Evolutionary conservation across 768 basidiomycete species (phyloP), one percentile per base, ranked within the genome.

Genomic region (Leucocoprinus leucothites): DNA sequence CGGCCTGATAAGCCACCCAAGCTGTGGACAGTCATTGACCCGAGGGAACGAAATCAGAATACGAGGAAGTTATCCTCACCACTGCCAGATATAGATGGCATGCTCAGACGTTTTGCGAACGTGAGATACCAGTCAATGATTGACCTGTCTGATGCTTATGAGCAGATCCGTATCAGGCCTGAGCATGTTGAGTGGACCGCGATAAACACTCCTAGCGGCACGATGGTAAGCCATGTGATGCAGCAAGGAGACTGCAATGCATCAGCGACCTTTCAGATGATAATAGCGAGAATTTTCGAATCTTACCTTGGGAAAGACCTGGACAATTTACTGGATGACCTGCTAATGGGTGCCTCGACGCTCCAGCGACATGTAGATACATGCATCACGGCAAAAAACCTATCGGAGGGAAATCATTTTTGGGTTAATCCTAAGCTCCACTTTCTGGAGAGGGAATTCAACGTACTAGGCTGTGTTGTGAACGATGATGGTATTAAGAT

Each of bases 111-210:
- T 8, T 69, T 73, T 0, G 71, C 73, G 0, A n/a, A 61, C 0
- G 60, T 61, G 0, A 56, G 45, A 8, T 72, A 67, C 47, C 54
- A 71, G 0, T 67, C 73, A 0, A 63, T 67, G 4, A 63, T 80
- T 4, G 74, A 80, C 56, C 57, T 68, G n/a, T 67, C 69, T 26
- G 65, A 71, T 48, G 73, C 76, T 0, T 80, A 75, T 61, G 72
- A 80, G 53, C 77, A 80, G 48, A 71, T 73, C 0, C 26, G 65
- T 0, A 65, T 74, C 3, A 50, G 59, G 0, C 63, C 65, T 16
- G 63, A 66, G 18, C 61, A 71, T 53, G 64, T 71, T 11, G 16
- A 57, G 0, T 19, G 56, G 1, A 69, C 70, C 0, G 55, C 68
- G 0, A 67, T 74, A 42, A 61, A 61, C 0, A 74, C 69, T 0